These are phyloP conservation scores for Carex pumila DNA, from an alignment of 176 grass and related monocot genomes.

Conservation along the genomic window DNA sequence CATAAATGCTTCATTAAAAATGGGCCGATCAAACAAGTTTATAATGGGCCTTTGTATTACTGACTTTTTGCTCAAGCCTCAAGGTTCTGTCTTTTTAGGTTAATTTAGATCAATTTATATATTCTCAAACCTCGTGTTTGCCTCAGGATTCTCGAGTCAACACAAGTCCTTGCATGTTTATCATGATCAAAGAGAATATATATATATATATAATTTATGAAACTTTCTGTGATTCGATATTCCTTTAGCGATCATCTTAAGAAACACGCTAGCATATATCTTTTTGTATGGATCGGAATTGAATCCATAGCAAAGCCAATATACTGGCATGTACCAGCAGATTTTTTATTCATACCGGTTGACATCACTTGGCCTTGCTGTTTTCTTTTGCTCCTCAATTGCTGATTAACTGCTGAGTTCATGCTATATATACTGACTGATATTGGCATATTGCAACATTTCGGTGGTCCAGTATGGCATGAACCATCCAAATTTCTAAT, in stretches of 20 bases:
- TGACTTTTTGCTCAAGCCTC: constrained; percentile 10
- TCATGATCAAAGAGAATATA: constrained; percentile 9
- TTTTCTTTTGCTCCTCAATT: neutral
- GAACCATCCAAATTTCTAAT: neutral
- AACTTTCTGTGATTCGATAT: constrained; percentile 30
- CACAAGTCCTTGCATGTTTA: neutral
- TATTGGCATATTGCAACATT: neutral
- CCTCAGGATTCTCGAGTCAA: neutral
- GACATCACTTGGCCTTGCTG: neutral
- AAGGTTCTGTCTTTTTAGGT: neutral
- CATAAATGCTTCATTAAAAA: no score
- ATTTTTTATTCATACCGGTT: no score
- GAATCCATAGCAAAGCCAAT: neutral
- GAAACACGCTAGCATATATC: neutral
- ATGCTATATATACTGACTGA: neutral
- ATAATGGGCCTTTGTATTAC: neutral
- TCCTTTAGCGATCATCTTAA: neutral
- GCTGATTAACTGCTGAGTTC: neutral
- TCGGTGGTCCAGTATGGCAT: neutral
- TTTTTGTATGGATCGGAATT: neutral
- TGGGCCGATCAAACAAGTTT: no score
- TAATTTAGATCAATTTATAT: neutral
- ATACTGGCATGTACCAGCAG: no score
- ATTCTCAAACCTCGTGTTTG: neutral
- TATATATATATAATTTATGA: neutral